Conservation (phyloP, 306 rosid species). For the Inga laurina region DNA sequence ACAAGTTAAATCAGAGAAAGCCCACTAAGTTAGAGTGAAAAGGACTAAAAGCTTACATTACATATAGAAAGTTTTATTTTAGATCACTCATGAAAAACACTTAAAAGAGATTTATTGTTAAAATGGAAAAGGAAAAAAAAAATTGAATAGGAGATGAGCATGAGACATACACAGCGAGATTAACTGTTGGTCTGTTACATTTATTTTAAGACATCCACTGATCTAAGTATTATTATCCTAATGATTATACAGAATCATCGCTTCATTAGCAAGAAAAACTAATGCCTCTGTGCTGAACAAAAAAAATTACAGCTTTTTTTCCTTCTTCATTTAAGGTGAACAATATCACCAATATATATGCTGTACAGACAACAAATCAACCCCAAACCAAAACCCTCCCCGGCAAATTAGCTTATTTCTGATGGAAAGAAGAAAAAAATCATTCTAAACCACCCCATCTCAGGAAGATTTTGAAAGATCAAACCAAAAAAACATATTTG, state of each 20-base stretch:
- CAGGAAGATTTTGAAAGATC: conserved; percentile 32
- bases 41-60: background rate
- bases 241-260: background rate
- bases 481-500: conserved; percentile 30
- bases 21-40: background rate
- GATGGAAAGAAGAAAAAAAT: conserved; percentile 36
- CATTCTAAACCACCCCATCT: conserved; percentile 33
- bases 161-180: too few species aligned
- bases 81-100: background rate
- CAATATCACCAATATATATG: conserved; percentile 39
- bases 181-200: background rate
- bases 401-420: conserved; percentile 45
- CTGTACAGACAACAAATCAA: conserved; percentile 57
- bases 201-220: background rate
- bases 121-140: background rate
- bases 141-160: background rate
- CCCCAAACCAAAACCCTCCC: conserved; percentile 51
- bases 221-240: background rate
- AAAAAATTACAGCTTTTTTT: background rate
- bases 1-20: background rate
- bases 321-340: conserved; percentile 32
- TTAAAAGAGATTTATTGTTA: background rate
- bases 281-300: background rate
- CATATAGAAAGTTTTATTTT: background rate
- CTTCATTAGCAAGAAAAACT: background rate